phyloP scores from a whole-genome alignment of 2,329 filamentous ascomycete species.

The Fusarium decemcellulare region DNA sequence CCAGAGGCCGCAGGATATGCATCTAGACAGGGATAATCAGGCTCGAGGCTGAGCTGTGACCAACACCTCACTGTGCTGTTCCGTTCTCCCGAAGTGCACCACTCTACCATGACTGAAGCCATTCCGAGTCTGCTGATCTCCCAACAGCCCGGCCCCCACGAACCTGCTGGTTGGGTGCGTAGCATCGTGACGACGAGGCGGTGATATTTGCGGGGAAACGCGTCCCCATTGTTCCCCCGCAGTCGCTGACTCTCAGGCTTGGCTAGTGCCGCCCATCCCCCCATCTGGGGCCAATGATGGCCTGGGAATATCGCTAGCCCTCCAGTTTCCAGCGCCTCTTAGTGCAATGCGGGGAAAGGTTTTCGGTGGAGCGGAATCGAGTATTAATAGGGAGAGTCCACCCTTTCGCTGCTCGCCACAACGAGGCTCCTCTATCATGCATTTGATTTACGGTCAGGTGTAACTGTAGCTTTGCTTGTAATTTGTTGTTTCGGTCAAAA shows the following conservation, averaged over 20 bases:
- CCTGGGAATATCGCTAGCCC: not conserved
- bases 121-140: too few relatives aligned
- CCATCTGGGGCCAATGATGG: not conserved
- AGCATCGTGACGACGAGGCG: not conserved
- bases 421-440: constrained; percentile 3
- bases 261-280: not conserved
- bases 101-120: too few relatives aligned
- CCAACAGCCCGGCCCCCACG: too few relatives aligned
- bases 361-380: constrained; percentile 18
- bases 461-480: not conserved
- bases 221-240: constrained; percentile 5
- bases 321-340: not conserved
- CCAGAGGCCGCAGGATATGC: too few relatives aligned
- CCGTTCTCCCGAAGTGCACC: too few relatives aligned
- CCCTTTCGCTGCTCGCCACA: not conserved
- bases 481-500: not conserved
- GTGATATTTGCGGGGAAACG: constrained; percentile 6
- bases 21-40: too few relatives aligned
- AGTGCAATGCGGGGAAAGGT: constrained; percentile 15
- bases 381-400: constrained; percentile 21
- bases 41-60: too few relatives aligned
- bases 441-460: not conserved
- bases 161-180: not conserved
- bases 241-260: constrained; percentile 4
- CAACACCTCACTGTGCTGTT: too few relatives aligned